Base-by-base conservation (phyloP, 495 filamentous ascomycete species). In the Penicillium angulare region DNA sequence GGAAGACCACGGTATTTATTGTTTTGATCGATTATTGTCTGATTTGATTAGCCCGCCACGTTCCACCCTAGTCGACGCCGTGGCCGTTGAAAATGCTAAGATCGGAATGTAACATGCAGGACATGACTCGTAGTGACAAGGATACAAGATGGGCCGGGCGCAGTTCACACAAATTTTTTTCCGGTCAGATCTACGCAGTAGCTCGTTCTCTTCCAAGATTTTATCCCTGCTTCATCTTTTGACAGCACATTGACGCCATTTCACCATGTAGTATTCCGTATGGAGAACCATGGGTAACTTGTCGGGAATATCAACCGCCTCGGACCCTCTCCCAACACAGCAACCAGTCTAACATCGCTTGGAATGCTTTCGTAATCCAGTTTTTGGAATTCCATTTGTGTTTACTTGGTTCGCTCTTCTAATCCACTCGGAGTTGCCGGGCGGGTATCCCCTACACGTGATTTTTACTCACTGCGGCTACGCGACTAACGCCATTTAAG, bases 41-140 rank as follows among this genome's bases (percentile, higher is more conserved):
- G 20, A 40, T 23, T 40, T 15, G 21, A 41, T 13, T 12, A 36
- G 45, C 7, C 29, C 36, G 39, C 53, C 53, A 56, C 53, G 53
- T 56, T 56, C 48, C 22, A 48, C 45, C 21, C 33, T 39, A 7
- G 33, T 32, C 53, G 47, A 47, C 27, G 27, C 27, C 27, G 44
- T 56, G 52, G 47, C 42, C 52, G 47, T 60, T 57, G 48, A 24
- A 26, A 49, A 34, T 10, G 43, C 43, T 34, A 43, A 26, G 53
- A 47, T 43, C 51, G 42, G 45, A 26, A 50, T 48, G 34, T 18
- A 50, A 55, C 26, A 56, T 64, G 57, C 58, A 59, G 39, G 44
- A 53, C 61, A 64, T 64, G 61, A 64, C 61, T 64, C 61, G 61
- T 50, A 41, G 12, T 12, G 38, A 55, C 53, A 47, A 52, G 33